phyloP scores from a whole-genome alignment of 2,329 filamentous ascomycete genomes.

The Diplocarpon mali region DNA sequence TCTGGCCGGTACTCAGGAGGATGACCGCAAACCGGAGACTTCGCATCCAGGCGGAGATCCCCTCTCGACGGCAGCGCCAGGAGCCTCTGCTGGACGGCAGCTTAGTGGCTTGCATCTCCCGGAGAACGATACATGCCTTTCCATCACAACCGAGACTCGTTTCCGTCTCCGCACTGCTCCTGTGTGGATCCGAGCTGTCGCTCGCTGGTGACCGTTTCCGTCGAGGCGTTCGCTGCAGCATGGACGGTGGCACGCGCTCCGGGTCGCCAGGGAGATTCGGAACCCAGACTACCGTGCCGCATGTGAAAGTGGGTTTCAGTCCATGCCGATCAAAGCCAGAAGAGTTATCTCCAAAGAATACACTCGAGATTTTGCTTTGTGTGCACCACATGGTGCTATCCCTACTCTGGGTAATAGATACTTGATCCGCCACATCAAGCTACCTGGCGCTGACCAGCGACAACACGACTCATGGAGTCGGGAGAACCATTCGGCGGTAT shows the following conservation, averaged over 20 bases:
- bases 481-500: too few relatives aligned
- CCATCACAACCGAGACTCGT: constrained; percentile 30
- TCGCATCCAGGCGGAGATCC: constrained; percentile 48
- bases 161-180: constrained; percentile 33
- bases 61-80: constrained; percentile 49
- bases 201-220: not conserved
- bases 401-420: too few relatives aligned
- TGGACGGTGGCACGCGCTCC: not conserved
- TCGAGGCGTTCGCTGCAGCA: not conserved
- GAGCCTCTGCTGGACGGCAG: constrained; percentile 33
- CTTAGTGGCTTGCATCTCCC: constrained; percentile 27
- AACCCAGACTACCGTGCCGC: not conserved
- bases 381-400: too few relatives aligned
- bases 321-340: too few relatives aligned
- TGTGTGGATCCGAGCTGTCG: constrained; percentile 3
- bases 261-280: not conserved
- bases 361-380: too few relatives aligned
- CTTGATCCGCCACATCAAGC: too few relatives aligned
- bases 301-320: too few relatives aligned
- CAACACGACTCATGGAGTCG: too few relatives aligned
- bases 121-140: not conserved
- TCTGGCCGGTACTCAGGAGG: constrained; percentile 50
- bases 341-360: too few relatives aligned
- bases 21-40: constrained; percentile 45
- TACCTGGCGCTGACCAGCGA: too few relatives aligned